Evolutionary conservation across 768 basidiomycete genomes (phyloP).

Genomic region (Multifurca ochricompacta): DNA sequence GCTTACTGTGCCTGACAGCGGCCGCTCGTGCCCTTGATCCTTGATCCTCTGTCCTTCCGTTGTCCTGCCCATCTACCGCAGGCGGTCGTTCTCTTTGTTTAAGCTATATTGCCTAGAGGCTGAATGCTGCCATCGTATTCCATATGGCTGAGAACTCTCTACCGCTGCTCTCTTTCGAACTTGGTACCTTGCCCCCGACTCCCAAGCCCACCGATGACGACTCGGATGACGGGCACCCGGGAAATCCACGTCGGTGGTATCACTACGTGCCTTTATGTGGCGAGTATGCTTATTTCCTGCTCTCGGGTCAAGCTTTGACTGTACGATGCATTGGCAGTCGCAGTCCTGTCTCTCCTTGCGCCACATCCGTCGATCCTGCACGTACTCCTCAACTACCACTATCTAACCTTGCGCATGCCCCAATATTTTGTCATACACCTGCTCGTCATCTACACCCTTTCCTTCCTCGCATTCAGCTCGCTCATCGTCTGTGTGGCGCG

Average conservation of each 20-base stretch:
- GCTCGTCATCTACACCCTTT: slow-evolving; percentile 51
- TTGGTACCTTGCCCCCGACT: slow-evolving; percentile 1
- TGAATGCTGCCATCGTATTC: neutral
- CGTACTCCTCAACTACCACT: slow-evolving; percentile 60
- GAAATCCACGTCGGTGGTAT: slow-evolving; percentile 17
- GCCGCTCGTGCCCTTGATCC: neutral
- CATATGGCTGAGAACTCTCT: neutral
- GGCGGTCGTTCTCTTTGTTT: neutral
- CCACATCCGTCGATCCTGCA: slow-evolving; percentile 71
- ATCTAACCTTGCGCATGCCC: slow-evolving; percentile 43
- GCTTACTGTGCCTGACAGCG: neutral
- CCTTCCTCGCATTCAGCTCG: slow-evolving; percentile 62
- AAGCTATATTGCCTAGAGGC: neutral
- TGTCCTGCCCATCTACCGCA: neutral
- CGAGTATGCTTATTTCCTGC: neutral
- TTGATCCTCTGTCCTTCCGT: neutral
- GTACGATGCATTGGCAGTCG: slow-evolving; percentile 28
- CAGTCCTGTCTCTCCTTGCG: slow-evolving; percentile 50
- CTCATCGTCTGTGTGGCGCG: slow-evolving; percentile 64
- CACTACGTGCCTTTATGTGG: slow-evolving; percentile 18
- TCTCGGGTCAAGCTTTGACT: neutral
- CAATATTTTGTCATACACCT: slow-evolving; percentile 47
- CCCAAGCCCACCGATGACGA: slow-evolving; percentile 2
- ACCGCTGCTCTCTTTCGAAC: slow-evolving; percentile 10
- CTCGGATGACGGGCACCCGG: neutral